Conservation (phyloP, 2,329 filamentous ascomycete species). For the Calonectria hongkongensis region DNA sequence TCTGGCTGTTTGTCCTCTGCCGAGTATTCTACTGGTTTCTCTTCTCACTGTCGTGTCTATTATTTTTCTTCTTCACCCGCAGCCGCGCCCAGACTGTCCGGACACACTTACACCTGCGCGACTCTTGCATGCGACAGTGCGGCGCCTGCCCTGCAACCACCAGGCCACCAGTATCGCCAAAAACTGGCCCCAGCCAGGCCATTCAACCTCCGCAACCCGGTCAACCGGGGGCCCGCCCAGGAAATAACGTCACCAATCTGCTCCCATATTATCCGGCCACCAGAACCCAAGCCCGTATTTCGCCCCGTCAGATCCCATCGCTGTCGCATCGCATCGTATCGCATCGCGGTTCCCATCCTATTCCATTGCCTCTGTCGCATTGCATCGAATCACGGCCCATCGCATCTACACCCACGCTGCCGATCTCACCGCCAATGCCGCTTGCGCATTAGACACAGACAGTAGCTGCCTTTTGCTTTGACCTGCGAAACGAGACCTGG, state of each 20-base stretch:
- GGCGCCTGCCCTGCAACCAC: constrained; percentile 43
- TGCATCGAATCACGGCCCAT: not conserved
- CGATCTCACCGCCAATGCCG: constrained; percentile 49
- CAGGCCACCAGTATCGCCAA: constrained; percentile 39
- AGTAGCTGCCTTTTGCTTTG: constrained; percentile 42
- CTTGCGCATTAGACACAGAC: constrained; percentile 49
- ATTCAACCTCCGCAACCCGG: constrained; percentile 48
- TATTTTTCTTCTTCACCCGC: constrained; percentile 26
- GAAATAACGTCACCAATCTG: constrained; percentile 44
- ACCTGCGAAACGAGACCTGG: constrained; percentile 42
- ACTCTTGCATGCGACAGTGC: constrained; percentile 25
- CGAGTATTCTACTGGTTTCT: constrained; percentile 39
- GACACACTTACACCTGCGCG: constrained; percentile 32
- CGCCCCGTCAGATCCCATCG: constrained; percentile 43
- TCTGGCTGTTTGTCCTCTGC: not conserved
- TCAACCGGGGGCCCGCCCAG: constrained; percentile 50
- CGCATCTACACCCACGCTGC: constrained; percentile 13
- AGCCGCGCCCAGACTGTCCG: constrained; percentile 12
- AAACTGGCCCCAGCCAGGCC: constrained; percentile 41
- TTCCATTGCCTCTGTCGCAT: constrained; percentile 12
- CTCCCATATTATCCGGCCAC: constrained; percentile 23
- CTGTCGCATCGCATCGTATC: constrained; percentile 50
- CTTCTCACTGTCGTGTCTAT: constrained; percentile 27
- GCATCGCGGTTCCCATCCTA: constrained; percentile 41
- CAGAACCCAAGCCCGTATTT: constrained; percentile 31